Conservation (phyloP, 305 asterid species). For the Fraxinus sp. region DNA sequence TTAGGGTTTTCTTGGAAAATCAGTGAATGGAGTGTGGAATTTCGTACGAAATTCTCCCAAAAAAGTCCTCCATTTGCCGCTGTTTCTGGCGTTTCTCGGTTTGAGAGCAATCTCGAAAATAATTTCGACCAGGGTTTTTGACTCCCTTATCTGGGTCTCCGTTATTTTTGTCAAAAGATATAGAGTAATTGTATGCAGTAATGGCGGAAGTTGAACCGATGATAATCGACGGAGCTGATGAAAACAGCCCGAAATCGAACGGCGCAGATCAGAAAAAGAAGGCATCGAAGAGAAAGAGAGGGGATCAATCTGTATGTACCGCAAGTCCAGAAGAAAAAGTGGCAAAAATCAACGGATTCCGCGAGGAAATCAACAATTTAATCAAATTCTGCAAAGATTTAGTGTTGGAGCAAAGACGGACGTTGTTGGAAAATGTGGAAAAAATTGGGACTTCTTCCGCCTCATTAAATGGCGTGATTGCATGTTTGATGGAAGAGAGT, state of each 20-base stretch:
- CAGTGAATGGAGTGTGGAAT: neutral
- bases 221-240: slow-evolving; percentile 35
- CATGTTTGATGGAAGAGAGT: slow-evolving; percentile 80
- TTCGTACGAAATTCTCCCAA: neutral
- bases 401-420: slow-evolving; percentile 30
- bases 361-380: slow-evolving; percentile 48
- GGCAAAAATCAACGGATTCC: slow-evolving; percentile 37
- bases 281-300: slow-evolving; percentile 51
- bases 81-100: neutral
- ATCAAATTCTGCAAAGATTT: slow-evolving; percentile 39
- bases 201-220: slow-evolving; percentile 44
- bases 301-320: slow-evolving; percentile 17
- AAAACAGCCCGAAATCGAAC: slow-evolving; percentile 8
- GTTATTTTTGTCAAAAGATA: neutral
- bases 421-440: slow-evolving; percentile 31
- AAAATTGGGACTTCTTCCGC: slow-evolving; percentile 21
- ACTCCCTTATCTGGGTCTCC: neutral
- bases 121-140: slow-evolving; percentile 11
- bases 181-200: slow-evolving; percentile 23
- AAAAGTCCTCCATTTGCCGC: neutral
- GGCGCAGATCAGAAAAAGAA: slow-evolving; percentile 30
- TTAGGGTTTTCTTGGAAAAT: neutral
- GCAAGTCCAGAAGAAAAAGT: slow-evolving; percentile 43
- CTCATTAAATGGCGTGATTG: slow-evolving; percentile 47
- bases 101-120: neutral